Percentiles rank a stretch among this genome's conserved stretches.
These are phyloP conservation scores for Myxozyma vanderwaltii DNA, from an alignment of 805 yeast genomes.

Conservation along the genomic window DNA sequence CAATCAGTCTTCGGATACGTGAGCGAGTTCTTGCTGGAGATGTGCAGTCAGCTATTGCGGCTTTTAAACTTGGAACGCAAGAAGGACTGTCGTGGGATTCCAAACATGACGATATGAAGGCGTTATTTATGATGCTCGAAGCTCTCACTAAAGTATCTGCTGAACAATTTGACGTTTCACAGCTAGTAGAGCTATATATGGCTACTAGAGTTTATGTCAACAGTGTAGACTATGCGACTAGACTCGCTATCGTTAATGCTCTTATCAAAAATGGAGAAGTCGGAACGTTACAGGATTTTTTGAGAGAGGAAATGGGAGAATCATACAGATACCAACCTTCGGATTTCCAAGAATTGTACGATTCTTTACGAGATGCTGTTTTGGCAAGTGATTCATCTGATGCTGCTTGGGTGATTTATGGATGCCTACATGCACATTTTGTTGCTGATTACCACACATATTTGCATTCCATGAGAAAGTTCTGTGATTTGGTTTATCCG, in stretches of 20 bases:
- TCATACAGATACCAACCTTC: slow-evolving; percentile 34
- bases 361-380: slow-evolving; percentile 51
- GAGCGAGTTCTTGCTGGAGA: slow-evolving; percentile 28
- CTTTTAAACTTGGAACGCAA: slow-evolving; percentile 22
- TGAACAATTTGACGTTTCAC: slow-evolving; percentile 23
- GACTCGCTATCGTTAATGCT: slow-evolving; percentile 45
- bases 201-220: slow-evolving; percentile 48
- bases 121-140: slow-evolving; percentile 33
- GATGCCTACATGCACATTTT: slow-evolving; percentile 58
- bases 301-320: slow-evolving; percentile 47
- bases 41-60: slow-evolving; percentile 24
- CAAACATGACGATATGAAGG: slow-evolving; percentile 33
- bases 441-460: slow-evolving; percentile 60
- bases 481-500: slow-evolving; percentile 56
- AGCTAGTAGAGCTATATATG: slow-evolving; percentile 43
- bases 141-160: slow-evolving; percentile 9
- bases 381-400: slow-evolving; percentile 44
- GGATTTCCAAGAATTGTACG: slow-evolving; percentile 45
- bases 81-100: slow-evolving; percentile 35
- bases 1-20: slow-evolving; percentile 30
- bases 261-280: slow-evolving; percentile 45
- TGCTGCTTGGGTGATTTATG: slow-evolving; percentile 62
- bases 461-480: slow-evolving; percentile 58
- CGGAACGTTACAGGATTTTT: slow-evolving; percentile 48
- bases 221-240: slow-evolving; percentile 45